Base-by-base conservation (phyloP, 805 yeast genomes). In the Candida taoyuanica region DNA sequence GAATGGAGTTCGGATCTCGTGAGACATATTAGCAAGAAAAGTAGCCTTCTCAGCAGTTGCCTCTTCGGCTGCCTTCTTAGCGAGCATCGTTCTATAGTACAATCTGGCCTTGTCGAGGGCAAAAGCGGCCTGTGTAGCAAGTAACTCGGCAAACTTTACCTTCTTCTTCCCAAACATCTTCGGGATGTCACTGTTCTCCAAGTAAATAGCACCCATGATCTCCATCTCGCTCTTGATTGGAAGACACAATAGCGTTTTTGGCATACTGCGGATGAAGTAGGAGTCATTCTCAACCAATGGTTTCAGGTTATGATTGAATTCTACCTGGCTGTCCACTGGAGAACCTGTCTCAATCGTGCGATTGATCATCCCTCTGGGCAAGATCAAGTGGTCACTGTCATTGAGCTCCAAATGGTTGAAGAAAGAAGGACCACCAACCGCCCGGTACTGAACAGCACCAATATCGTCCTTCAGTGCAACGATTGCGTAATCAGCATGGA, bases 11-110 rank as follows among this genome's bases (percentile, higher is more conserved):
- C 95, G 68, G 52, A 85, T 85, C 60, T 85, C 95, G 60, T 79
- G 85, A 5, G 89, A 82, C 76, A 83, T 85, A 55, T 85, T 85
- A 19, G 94, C 94, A 57, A 85, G 68, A 58, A 86, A 86, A 56
- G 85, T 91, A 3, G 94, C 84, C 60, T 85, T 85, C 7, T 93
- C 86, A 46, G 85, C 71, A 55, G 85, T 85, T 6, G 95, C 95
- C 46, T 83, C 71, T 58, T 85, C 95, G 23, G 95, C 95, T 12
- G 94, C 94, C 61, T 85, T 94, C 62, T 94, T 77, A 1, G 95
- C 95, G 14, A 66, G 39, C 46, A 69, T 71, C 68, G 74, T 69
- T 46, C 71, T 73, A 9, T 60, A 50, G 48, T 71, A 73, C 14
- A 74, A 54, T 25, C 61, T 59, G 1, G 74, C 67, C 44, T 74